Conservation (phyloP, 2,329 filamentous ascomycete species). For the Arthrobotrys megalospora region DNA sequence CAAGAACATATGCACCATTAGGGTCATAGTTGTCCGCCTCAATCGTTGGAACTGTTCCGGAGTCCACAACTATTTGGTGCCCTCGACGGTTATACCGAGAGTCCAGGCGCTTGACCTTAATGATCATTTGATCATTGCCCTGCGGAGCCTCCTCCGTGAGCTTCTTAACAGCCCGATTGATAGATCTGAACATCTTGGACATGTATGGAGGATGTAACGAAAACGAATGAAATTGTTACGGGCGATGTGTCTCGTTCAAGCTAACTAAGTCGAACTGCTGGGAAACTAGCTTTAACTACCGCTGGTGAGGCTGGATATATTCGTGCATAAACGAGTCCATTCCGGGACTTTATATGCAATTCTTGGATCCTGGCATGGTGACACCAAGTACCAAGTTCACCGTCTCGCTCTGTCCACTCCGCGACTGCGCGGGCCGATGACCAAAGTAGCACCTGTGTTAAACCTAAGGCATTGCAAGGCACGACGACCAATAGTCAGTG, state of each 20-base stretch:
- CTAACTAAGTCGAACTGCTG: background rate
- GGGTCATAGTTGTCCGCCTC: conserved; percentile 47
- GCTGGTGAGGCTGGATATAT: background rate
- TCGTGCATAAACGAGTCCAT: conserved; percentile 3
- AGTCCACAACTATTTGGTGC: conserved; percentile 52
- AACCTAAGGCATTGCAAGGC: conserved; percentile 2
- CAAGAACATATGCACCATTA: conserved; percentile 58
- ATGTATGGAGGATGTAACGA: background rate
- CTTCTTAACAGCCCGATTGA: conserved; percentile 58
- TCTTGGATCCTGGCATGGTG: conserved; percentile 9
- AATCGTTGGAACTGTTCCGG: conserved; percentile 52
- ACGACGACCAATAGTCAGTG: conserved; percentile 12
- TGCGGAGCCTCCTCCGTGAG: conserved; percentile 61
- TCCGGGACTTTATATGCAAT: conserved; percentile 2
- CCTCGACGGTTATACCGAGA: conserved; percentile 53
- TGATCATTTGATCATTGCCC: conserved; percentile 60
- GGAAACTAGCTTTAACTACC: background rate
- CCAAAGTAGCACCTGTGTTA: conserved; percentile 32
- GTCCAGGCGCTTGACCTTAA: conserved; percentile 60
- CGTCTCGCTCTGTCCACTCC: conserved; percentile 13
- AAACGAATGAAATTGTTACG: conserved; percentile 14
- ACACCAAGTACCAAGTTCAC: conserved; percentile 3
- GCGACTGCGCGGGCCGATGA: conserved; percentile 33
- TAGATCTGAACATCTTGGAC: conserved; percentile 56
- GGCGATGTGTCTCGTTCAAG: background rate